Base-by-base conservation (phyloP, 805 yeast species). In the Cyberlindnera subsufficiens region DNA sequence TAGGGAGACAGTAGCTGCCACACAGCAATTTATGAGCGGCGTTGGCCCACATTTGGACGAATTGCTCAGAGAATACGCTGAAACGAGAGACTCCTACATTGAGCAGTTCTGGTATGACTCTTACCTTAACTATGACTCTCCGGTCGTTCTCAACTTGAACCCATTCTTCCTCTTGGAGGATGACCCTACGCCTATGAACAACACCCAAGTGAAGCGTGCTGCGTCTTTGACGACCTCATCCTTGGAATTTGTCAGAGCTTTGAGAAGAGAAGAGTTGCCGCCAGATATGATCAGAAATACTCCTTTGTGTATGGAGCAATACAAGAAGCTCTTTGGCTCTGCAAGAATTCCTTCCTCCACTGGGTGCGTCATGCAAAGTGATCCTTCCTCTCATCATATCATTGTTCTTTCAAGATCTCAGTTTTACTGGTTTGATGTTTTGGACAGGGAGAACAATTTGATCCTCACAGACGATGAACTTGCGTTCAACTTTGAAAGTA, bases 71-170 rank as follows among this genome's bases (percentile, higher is more conserved):
- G 73, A 72, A 39, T 86, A 83, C 56, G 65, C 83, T 6, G 71
- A 75, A 39, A 66, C 80, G 14, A 68, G 87, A 48, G 79, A 85
- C 39, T 82, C 95, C 2, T 89, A 85, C 61, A 89, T 89, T 49
- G 96, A 89, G 64, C 95, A 89, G 62, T 89, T 89, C 61, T 89
- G 96, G 96, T 89, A 78, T 63, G 96, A 89, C 59, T 79, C 96
- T 1, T 89, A 89, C 61, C 70, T 89, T 51, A 82, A 82, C 61
- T 86, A 85, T 61, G 96, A 89, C 61, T 81, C 86, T 10, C 89
- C 93, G 0, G 96, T 89, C 32, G 97, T 89, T n/a, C 71, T 89
- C 48, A 89, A 89, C 63, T 74, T 89, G 53, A 89, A 89, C 56
- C 97, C 97, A 0, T 89, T 86, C 58, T 88, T 89, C 61, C 75